Evolutionary conservation across 1,139 yeast species (phyloP), one percentile per base, ranked within the genome.

Genomic region (Yamadazyma taylorii): DNA sequence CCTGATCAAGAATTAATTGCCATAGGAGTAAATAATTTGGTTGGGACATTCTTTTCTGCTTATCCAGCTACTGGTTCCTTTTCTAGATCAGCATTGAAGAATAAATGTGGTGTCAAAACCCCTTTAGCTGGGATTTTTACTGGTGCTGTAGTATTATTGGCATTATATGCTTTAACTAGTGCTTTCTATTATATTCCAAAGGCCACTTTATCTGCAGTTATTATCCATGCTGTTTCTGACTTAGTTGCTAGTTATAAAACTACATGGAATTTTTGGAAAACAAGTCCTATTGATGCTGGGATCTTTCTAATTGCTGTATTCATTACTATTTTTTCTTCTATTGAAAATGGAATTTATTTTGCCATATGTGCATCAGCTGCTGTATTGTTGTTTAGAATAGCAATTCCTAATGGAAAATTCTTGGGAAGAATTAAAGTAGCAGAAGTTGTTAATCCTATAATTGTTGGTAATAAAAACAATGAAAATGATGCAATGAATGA

Each of bases 31-130:
- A 85, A 92, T 40, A 90, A 90, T 63, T 71, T 89, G 58, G 74
- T 90, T 51, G 97, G 97, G 50, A 86, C 96, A 17, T 87, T 89
- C 56, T 90, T 90, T 73, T 75, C 79, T 53, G 96, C 97, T 8
- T 90, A 90, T 59, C 97, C 97, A 12, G 90, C 96, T 9, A 90
- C 97, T 9, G 97, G 97, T 37, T 90, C 97, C 2, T 90, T 90
- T 62, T 86, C 96, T 15, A 81, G 97, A 69, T 85, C 96, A 33
- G 97, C 97, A 10, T 75, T 90, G 54, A 89, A 90, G 64, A 85
- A 95, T 39, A 90, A 89, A 64, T 89, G 96, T 75, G 96, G 96
- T 56, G 97, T 90, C 32, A 78, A 90, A 56, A 90, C 97, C 27
- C 97, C 97, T 23, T 69, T 89, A 45, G 95, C 96, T 36, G 96